Base-by-base conservation (phyloP, 768 basidiomycete species). In the Ramaria sp. region DNA sequence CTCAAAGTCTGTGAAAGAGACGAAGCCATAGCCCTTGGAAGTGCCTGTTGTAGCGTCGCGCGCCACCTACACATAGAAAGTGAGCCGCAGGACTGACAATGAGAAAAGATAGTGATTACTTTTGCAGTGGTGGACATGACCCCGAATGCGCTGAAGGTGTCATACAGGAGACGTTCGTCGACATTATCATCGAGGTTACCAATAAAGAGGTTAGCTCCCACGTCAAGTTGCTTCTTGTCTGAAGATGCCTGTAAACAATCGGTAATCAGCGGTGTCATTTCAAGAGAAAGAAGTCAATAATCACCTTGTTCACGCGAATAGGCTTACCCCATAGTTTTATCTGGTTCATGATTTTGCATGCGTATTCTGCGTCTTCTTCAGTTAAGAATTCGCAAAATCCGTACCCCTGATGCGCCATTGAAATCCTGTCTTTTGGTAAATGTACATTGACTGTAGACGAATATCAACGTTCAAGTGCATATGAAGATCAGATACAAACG, bases 261-360 rank as follows among this genome's bases (percentile, higher is more conserved):
- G 8, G 7, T 47, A 24, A 2, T 25, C 16, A 47, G 16, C 28
- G 1, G 7, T 41, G 15, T 22, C 22, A 27, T 47, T 22, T 27
- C 25, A 22, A 22, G 28, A n/a, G n/a, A 1, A 43, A 45, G 49
- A 27, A 42, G 36, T 45, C 24, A 42, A n/a, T 18, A 32, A 32
- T 57, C 36, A 88, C 92, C 85, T 97, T 99, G 78, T 97, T 98
- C 59, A 99, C 95, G 60, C 96, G 78, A 56, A 99, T 96, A 30
- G 96, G 96, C 66, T 98, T 98, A 24, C 96, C 96, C 81, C 88
- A 99, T 51, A 99, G 70, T 70, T 99, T 99, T 67, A 99, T 98
- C 76, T 97, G 95, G 67, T 99, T 99, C 95, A 98, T 97, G 62
- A 98, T 97, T 77, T 97, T 96, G 78, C 95, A 97, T 56, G 93